Base-by-base conservation (phyloP, 140 eudicot genomes). In the Bidens hawaiensis region DNA sequence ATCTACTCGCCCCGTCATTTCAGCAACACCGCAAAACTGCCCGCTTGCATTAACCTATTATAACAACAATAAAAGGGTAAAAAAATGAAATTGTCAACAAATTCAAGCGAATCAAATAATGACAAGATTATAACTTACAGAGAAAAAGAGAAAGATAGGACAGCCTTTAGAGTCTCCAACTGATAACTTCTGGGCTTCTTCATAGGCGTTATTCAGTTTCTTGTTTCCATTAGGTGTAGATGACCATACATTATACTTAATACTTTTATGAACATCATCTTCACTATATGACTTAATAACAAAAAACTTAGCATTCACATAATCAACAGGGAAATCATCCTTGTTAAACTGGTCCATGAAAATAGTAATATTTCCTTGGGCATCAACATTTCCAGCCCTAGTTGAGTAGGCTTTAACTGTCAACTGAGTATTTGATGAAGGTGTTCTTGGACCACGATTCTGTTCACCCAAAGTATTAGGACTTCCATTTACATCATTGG, bases 211-310 rank as follows among this genome's bases (percentile, higher is more conserved):
- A 30, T 85, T 76, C 28, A 93, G 82, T 77, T 93, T 93, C 82
- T 77, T 88, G 79, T 93, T 93, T 40, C 99, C 99, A 46, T 85
- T 93, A 19, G 93, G 96, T 6, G 99, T 88, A 33, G 96, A 88
- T 27, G 99, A 88, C 99, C 96, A 93, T 10, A 93, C 88, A 47
- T 81, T 83, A 64, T 93, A 93, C 76, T 93, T 93, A 17, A 88
- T 77, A 74, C 99, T 88, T 70, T 93, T 93, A 65, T 93, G 99
- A 73, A 93, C 96, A 81, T 93, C 99, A 73, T 93, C 99, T 75
- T 93, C 99, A 24, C 99, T 93, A 65, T 93, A 93, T 27, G 99
- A 93, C 67, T 93, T 93, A 38, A 93, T 88, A 42, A 88, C 95
- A 73, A 76, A 93, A 55, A 93, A 93, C 78, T 85, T 93, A 2